phyloP scores from a whole-genome alignment of 768 basidiomycete species.

The Fomitopsis pulvina region DNA sequence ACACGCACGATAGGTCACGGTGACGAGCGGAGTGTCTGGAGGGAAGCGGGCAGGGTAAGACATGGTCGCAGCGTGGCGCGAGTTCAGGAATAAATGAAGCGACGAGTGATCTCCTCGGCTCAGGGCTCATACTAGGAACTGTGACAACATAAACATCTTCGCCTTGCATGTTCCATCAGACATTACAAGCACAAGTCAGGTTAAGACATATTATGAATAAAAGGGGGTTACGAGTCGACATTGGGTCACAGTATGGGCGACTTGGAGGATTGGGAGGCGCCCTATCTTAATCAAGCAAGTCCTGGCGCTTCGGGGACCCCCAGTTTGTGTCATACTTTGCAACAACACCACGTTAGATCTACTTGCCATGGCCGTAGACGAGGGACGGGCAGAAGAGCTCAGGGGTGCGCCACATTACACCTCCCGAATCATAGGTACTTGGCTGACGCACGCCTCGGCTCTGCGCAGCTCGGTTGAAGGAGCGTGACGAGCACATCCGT shows the following conservation, averaged over 20 bases:
- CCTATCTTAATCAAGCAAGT: no score
- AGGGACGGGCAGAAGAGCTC: slow-evolving; percentile 40
- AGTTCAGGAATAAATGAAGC: no score
- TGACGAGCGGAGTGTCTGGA: slow-evolving; percentile 43
- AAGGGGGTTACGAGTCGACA: no score
- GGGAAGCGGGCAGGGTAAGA: slow-evolving; percentile 48
- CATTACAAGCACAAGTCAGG: no score
- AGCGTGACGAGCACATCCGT: slow-evolving; percentile 70
- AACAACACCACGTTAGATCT: slow-evolving; percentile 6
- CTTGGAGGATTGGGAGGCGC: no score
- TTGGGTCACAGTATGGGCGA: no score
- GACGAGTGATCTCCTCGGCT: not conserved
- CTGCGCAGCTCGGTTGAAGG: slow-evolving; percentile 49
- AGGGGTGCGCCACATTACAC: slow-evolving; percentile 33
- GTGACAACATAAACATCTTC: no score
- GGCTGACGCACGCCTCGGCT: not conserved
- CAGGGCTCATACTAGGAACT: not conserved
- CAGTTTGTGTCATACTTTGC: no score
- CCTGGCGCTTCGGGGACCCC: no score
- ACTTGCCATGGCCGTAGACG: slow-evolving; percentile 37
- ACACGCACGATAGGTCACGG: slow-evolving; percentile 59
- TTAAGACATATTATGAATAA: no score
- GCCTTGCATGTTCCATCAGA: no score
- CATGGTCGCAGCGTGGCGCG: slow-evolving; percentile 29
- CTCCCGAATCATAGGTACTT: not conserved